Conservation (phyloP, 495 filamentous ascomycete genomes). For the Podospora didyma region DNA sequence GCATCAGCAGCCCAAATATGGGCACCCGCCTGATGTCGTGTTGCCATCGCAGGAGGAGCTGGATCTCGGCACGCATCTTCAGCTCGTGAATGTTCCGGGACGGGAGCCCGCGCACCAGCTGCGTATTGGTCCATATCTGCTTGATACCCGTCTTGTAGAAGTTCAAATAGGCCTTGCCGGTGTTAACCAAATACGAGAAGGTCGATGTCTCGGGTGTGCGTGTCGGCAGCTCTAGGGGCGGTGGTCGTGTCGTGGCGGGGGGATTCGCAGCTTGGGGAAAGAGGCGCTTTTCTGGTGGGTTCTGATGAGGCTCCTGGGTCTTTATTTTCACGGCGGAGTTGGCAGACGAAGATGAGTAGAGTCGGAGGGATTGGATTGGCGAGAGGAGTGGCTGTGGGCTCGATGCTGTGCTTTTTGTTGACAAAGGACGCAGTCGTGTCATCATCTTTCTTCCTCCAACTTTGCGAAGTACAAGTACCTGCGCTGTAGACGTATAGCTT, state of each 20-base stretch:
- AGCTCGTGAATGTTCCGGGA: constrained; percentile 3
- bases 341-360: background rate
- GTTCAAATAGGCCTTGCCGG: constrained; percentile 56
- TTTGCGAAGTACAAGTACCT: too few relatives aligned
- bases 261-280: constrained; percentile 46
- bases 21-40: constrained; percentile 74
- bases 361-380: too few relatives aligned
- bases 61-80: constrained; percentile 18
- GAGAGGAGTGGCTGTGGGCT: too few relatives aligned
- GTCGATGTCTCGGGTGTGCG: constrained; percentile 31
- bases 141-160: constrained; percentile 89
- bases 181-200: constrained; percentile 41
- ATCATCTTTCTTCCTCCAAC: too few relatives aligned
- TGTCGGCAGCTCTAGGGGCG: constrained; percentile 50
- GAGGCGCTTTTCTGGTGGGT: background rate
- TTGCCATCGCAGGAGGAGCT: constrained; percentile 31
- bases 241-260: constrained; percentile 55
- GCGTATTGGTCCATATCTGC: constrained; percentile 59
- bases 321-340: background rate
- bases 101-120: constrained; percentile 37
- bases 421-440: too few relatives aligned
- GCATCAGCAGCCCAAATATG: constrained; percentile 64
- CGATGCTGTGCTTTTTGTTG: too few relatives aligned
- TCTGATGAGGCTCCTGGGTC: background rate
- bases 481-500: too few relatives aligned